phyloP scores from a whole-genome alignment of 2,329 filamentous ascomycete species.

The Aspergillus thermomutatus region DNA sequence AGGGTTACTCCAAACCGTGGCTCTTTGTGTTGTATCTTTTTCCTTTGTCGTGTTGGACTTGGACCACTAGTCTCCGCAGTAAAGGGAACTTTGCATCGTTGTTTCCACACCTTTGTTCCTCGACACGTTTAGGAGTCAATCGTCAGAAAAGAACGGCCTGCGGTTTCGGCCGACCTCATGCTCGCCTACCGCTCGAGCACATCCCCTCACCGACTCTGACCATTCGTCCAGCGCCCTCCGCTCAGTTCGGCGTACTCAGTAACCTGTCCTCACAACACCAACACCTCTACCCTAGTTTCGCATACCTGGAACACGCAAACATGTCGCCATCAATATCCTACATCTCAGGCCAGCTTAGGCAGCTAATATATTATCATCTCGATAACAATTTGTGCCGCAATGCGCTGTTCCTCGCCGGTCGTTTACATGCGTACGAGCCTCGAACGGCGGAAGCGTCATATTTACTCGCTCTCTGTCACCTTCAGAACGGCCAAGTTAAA shows the following conservation, averaged over 20 bases:
- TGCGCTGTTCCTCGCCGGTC: slow-evolving; percentile 88
- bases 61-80: neutral
- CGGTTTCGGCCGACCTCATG: neutral
- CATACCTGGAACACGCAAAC: slow-evolving; percentile 11
- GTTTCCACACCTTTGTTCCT: slow-evolving; percentile 14
- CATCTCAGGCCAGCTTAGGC: slow-evolving; percentile 59
- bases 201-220: neutral
- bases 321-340: slow-evolving; percentile 57
- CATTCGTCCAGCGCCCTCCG: no score
- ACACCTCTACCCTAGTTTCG: neutral
- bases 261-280: slow-evolving; percentile 1
- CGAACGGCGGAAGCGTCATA: slow-evolving; percentile 77
- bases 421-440: slow-evolving; percentile 78
- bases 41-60: neutral
- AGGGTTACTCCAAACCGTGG: neutral
- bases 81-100: slow-evolving; percentile 7
- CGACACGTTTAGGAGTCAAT: neutral
- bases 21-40: neutral
- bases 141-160: neutral
- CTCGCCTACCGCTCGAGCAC: neutral
- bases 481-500: slow-evolving; percentile 76
- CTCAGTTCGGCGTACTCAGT: neutral
- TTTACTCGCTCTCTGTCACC: slow-evolving; percentile 78
- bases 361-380: slow-evolving; percentile 69
- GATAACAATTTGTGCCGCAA: slow-evolving; percentile 89